Conservation (phyloP, 345 rosid species). For the Combretum micranthum region DNA sequence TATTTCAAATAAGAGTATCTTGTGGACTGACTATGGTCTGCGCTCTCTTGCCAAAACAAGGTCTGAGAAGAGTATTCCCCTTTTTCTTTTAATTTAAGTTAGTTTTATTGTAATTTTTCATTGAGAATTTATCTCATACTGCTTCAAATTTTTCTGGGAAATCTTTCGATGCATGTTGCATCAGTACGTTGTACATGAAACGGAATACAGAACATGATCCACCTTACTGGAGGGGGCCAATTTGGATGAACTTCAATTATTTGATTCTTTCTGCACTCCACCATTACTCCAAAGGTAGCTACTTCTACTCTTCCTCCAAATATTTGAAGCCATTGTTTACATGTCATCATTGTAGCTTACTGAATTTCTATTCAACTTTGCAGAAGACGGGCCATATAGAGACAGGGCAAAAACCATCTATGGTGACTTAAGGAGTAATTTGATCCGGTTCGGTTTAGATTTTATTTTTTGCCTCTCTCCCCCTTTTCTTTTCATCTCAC, state of each 20-base stretch:
- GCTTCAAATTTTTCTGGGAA: not conserved
- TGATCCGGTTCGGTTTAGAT: slow-evolving; percentile 46
- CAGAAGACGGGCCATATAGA: slow-evolving; percentile 73
- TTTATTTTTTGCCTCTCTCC: not conserved
- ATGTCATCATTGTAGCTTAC: no score
- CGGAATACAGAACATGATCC: slow-evolving; percentile 82
- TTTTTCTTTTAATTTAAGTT: not conserved
- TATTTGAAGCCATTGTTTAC: no score
- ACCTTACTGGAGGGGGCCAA: slow-evolving; percentile 96
- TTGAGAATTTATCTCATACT: no score
- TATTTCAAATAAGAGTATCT: slow-evolving; percentile 54
- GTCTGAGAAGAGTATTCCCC: slow-evolving; percentile 23
- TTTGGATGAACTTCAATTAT: slow-evolving; percentile 95
- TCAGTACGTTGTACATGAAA: slow-evolving; percentile 89
- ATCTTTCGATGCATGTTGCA: slow-evolving; percentile 8
- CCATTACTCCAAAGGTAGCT: slow-evolving; percentile 67
- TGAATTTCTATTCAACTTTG: slow-evolving; percentile 5
- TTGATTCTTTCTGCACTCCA: slow-evolving; percentile 77
- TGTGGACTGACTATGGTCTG: slow-evolving; percentile 86
- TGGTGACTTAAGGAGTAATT: slow-evolving; percentile 52
- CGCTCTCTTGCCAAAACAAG: slow-evolving; percentile 91
- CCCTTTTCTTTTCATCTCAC: not conserved
- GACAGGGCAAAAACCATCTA: slow-evolving; percentile 55
- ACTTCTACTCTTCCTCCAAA: not conserved
- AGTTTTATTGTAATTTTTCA: no score